Evolutionary conservation across 2,329 filamentous ascomycete genomes (phyloP), one percentile per base, ranked within the genome.

Genomic region (Aspergillus sp.): DNA sequence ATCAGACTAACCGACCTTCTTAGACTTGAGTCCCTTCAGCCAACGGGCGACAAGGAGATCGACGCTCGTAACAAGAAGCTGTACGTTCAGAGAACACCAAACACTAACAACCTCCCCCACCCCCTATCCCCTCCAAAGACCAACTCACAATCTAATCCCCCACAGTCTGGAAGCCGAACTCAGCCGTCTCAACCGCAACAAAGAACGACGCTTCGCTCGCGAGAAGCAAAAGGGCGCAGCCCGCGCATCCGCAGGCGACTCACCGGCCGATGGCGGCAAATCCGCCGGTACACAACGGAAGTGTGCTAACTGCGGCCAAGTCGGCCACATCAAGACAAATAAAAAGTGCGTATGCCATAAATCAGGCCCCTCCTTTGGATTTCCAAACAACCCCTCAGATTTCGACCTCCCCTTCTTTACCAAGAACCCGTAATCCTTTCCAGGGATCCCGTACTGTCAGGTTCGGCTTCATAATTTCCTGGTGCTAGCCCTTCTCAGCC

Each of bases 271-370:
- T 30, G 73, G 71, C 19, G 87, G 88, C 62, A 96, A 91, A 59
- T 89, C 89, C 36, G 82, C 81, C 38, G 82, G 82, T 48, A 88
- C 86, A 10, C 83, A 84, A 58, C 86, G 96, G 70, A 98, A 98
- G 81, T 99, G 95, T 79, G 95, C 95, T 67, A 98, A 97, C 77
- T 99, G 95, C 79, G 95, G 95, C 54, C 90, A 95, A 76, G 90
- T 96, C 57, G 95, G 95, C 32, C 95, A 99, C 73, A 99, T 99
- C 82, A 97, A 97, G 79, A 98, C 94, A 51, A 98, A 98, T 82
- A 96, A 97, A 81, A 98, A 97, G 92, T 95, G 86, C 62, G 67
- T 63, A 42, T 30, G 50, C 27, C 53, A 54, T 36, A 36, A 50
- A 23, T 17, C 44, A 42, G 19, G 44, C 13, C 32, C 32, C 42